Evolutionary conservation across 177 flowering plant genomes (phyloP).

Genomic region (Telopea speciosissima): DNA sequence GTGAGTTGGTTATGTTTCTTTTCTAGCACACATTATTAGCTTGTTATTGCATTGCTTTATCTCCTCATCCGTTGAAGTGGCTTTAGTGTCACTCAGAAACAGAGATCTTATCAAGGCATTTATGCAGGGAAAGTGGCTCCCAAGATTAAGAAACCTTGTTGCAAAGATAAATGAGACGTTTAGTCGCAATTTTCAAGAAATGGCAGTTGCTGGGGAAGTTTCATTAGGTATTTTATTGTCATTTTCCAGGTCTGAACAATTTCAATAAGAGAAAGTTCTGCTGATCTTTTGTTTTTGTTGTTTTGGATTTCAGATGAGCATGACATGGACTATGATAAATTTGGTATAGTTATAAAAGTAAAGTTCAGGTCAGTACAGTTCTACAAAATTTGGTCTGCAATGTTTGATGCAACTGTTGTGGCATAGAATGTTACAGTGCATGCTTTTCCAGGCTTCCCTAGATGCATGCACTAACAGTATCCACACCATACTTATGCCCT

Average conservation of each 20-base stretch:
- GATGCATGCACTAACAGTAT: background rate
- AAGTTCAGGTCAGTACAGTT: constrained; percentile 72
- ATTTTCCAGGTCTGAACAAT: background rate
- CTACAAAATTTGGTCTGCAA: background rate
- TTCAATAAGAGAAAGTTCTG: background rate
- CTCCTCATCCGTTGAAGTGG: background rate
- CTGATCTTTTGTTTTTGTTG: constrained; percentile 6
- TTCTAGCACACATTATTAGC: background rate
- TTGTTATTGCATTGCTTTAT: background rate
- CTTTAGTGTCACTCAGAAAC: background rate
- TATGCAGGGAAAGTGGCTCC: constrained; percentile 82
- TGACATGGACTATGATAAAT: constrained; percentile 70
- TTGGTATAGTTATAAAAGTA: constrained; percentile 92
- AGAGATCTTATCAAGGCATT: background rate
- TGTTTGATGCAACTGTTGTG: background rate
- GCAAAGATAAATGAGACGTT: constrained; percentile 80
- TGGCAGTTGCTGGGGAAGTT: constrained; percentile 99
- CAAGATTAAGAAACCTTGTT: constrained; percentile 79
- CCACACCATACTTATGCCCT: background rate
- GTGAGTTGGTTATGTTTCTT: background rate
- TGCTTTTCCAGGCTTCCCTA: background rate
- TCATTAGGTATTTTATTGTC: constrained; percentile 52
- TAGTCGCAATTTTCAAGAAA: constrained; percentile 81
- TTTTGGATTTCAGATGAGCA: constrained; percentile 64
- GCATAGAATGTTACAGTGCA: background rate